Evolutionary conservation across 129 eudicot species (phyloP), one percentile per base, ranked within the genome.

Genomic region (Flaveria sonorensis): DNA sequence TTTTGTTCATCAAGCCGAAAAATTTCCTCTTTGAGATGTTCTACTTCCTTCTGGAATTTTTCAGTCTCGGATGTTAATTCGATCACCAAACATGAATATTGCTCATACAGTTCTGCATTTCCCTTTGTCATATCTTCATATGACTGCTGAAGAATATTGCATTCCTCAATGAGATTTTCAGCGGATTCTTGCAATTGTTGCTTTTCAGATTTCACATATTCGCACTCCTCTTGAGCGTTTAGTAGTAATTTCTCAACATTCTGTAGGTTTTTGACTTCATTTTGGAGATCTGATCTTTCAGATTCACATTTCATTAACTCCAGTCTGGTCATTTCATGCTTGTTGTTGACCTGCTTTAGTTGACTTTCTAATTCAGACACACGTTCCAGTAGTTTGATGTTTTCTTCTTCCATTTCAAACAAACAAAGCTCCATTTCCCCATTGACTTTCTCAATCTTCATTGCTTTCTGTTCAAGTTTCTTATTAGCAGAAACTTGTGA

Each of bases 401-500:
- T 89, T 77, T 92, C 90, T 73, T 87, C 90, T 77, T 85, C 87
- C 75, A 85, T 72, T 48, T 70, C 72, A 40, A 74, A 79, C 69
- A 87, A 16, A 42, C 57, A 74, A 56, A 72, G 80, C 84, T 92
- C 87, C 48, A 87, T 45, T 81, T 76, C 82, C 1, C 71, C 63
- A 50, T 79, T 92, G 28, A 42, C 83, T 10, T 68, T 81, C 80
- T 84, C 93, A 3, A 83, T 74, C 75, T 86, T 85, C 68, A 64
- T 48, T 30, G 82, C 55, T 81, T 83, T 83, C 75, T 64, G 72
- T 18, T 87, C 87, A 43, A 87, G 89, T 52, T 76, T 18, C 76
- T 72, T 82, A 71, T 90, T 90, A 40, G 84, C 90, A 16, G 86
- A 85, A 75, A 83, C 88, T 69, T 87, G 88, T 19, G 89, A 87